Evolutionary conservation across 2,329 filamentous ascomycete species (phyloP), one percentile per base, ranked within the genome.

Genomic region (Rachicladosporium sp.): DNA sequence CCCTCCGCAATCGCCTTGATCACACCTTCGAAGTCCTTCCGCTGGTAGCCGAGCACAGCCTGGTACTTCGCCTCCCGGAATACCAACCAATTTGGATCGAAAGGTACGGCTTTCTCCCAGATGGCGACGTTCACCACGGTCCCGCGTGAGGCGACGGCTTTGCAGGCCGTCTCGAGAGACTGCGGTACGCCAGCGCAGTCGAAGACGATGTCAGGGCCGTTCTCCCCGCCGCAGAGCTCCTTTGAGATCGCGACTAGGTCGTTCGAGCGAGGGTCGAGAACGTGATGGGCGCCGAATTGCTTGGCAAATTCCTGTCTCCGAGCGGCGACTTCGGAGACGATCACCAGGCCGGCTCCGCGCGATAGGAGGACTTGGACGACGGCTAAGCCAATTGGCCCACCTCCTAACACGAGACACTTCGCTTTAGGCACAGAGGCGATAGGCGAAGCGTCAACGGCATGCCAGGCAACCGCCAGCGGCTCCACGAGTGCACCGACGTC

Each of bases 51-150:
- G 9, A 71, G 50, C 3, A 67, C 64, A 15, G 68, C 68, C 6
- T 66, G 60, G 48, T 72, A 73, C 29, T 59, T 66, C 27, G 70
- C 67, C 52, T 77, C 73, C 5, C 63, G 63, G 38, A 70, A 68
- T 4, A 74, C 64, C 23, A 76, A 47, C 47, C 68, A 64, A 46
- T 74, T 76, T 1, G 71, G 67, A 27, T 70, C 60, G 37, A 78
- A 68, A 0, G 65, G 62, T 3, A 75, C 64, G 33, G 46, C 60
- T 38, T 67, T 72, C 50, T 77, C 74, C 73, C 74, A 80, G 3
- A 80, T 72, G 0, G 76, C 74, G n/a, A 80, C 67, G 44, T 80
- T 80, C 2, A 80, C 67, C 0, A 81, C 64, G 0, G 71, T 73
- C 0, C 76, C 77, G 29, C 70, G 63, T 0, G 66, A 63, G 36